Base-by-base conservation (phyloP, 2,329 filamentous ascomycete species). In the Fusarium pininemorale region DNA sequence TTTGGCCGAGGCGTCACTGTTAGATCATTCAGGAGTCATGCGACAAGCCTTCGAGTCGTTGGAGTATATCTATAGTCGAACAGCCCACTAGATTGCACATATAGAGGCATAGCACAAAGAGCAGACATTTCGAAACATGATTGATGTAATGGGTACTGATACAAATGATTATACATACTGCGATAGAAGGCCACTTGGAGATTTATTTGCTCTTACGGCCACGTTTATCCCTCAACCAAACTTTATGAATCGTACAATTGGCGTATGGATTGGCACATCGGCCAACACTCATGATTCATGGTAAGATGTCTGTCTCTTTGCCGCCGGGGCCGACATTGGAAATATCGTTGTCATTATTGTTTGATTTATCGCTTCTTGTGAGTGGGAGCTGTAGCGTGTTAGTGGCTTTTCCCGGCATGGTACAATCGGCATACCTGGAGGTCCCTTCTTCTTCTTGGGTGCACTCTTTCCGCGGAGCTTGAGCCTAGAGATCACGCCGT, bases 381-480 rank as follows among this genome's bases (percentile, higher is more conserved):
- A 9, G 75, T 63, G 30, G 78, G 73, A 66, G 75, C 81, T 82
- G 55, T 22, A 53, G 18, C 54, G 14, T 37, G 66, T 79, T 63
- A 78, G 66, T 58, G 44, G 47, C 59, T 60, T 51, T 35, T 28
- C 38, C 35, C 22, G n/a, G 18, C 12, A 22, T 14, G 15, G 18
- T 16, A 28, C 12, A 24, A 22, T 32, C 37, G 20, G 73, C 81
- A 58, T 81, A 85, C 83, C 79, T 64, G 83, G 80, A 45, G 83
- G 79, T 9, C 82, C 91, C 80, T 87, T 91, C 88, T 96, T 97
- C 90, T 97, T 98, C 89, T 97, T 90, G 13, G 96, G 95, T 50
- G 92, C 90, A 63, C 92, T 92, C 87, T 98, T 98, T 75, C 95
- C 95, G 85, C 95, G 91, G 37, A 89, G 84, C 82, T 94, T 95